Base-by-base conservation (phyloP, 495 filamentous ascomycete species). In the Elasticomyces elasticus region DNA sequence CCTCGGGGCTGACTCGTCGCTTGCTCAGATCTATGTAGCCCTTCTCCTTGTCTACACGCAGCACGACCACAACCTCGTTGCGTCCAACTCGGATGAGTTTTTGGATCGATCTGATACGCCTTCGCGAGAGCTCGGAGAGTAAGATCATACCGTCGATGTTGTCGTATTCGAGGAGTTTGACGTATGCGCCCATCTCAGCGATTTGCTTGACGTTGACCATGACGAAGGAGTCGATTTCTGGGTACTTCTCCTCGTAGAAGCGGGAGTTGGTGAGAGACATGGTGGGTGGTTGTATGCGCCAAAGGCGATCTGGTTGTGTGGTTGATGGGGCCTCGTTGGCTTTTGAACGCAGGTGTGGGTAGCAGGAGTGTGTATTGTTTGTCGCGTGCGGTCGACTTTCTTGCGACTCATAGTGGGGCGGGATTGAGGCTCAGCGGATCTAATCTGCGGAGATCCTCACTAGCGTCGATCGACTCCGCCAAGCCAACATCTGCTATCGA, bases 61-160 rank as follows among this genome's bases (percentile, higher is more conserved):
- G 83, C 43, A 98, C 92, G 30, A 98, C 94, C 15, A 98, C 92
- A 23, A 97, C 94, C 68, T 98, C 92, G 65, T 98, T 98, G 53
- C 92, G 82, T 24, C 94, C 92, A 54, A 98, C 94, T 44, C 92
- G 85, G 66, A 98, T 98, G 46, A 98, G 81, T 76, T 98, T 98
- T 70, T 98, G 92, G 65, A 98, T 98, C 79, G 83, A 89, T 72
- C 92, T 76, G 64, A 98, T 98, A 79, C 92, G 91, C 72, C 92
- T 83, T 71, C 92, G 79, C 24, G 94, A 97, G 45, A 98, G 79
- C 69, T 98, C 92, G 62, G 86, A 92, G 57, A 98, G 85, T 45
- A 98, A 77, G 59, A 98, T 98, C 92, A 98, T 98, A 76, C 92
- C 92, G 69, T 98, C 92, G 71, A 98, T 98, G 74, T 96, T 94